Evolutionary conservation across 208 protist species (phyloP), one percentile per base, ranked within the genome.

Genomic region (Wallacemonas sp.): DNA sequence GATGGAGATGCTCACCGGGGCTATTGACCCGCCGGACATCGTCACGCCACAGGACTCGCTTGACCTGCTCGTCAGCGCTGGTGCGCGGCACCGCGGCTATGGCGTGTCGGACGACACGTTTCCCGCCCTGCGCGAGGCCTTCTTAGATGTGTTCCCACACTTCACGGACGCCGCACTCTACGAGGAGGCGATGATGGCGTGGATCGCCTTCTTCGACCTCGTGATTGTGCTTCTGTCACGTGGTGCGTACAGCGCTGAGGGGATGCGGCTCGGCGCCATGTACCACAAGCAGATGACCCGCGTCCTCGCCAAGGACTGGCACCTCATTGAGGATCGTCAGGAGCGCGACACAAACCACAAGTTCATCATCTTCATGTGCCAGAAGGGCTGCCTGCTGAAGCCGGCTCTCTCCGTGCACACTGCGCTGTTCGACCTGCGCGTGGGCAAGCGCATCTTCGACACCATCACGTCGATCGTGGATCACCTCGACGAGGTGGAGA

Each of bases 391-490:
- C 23, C 17, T 39, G 30, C 9, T 39, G 30, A 58, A 58, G 30
- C 52, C 52, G 30, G 34, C 52, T 5, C 52, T 58, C 30, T 11
- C 11, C 29, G 9, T 19, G 16, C 38, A 41, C n/a, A 30, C 34
- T 14, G 52, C 52, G 8, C 30, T 58, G 52, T 12, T 58, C 8
- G 52, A 58, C 19, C 17, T 58, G 14, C 52, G 52, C 30, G 52
- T 58, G 30, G 52, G 52, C 11, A 58, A 58, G 23, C 72, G 72
- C 27, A 23, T 41, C 19, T 65, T 65, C 24, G 68, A 49, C 63
- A 63, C 57, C 17, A 55, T 78, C 24, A 34, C 62, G 26, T 67
- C 72, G 23, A 61, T 47, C 27, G 55, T 61, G 11, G 58, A 70
- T 23, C 32, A 23, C 26, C 39, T 68, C 27, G 62, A 64, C 17